Percentiles rank a stretch among this genome's conserved stretches.
phyloP scores from a whole-genome alignment of 2,329 filamentous ascomycete species.

The Colletotrichum echinochloae region DNA sequence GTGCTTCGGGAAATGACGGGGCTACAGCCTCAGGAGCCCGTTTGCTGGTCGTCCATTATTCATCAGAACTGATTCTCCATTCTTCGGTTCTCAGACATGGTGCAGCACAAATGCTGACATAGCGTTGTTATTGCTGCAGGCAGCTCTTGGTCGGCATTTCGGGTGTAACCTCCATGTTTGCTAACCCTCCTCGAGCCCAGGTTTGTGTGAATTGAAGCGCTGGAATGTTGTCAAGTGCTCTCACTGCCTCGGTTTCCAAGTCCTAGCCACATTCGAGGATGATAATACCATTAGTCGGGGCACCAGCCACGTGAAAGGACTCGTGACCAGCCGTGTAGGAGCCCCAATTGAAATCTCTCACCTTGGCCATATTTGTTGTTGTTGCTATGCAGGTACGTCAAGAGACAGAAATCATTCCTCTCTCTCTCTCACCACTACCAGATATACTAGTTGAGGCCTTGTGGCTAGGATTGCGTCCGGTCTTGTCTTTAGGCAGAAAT shows the following conservation, averaged over 20 bases:
- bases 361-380: background rate
- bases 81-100: background rate
- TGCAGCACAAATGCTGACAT: background rate
- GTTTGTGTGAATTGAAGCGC: background rate
- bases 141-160: background rate
- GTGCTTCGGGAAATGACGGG: constrained; percentile 18
- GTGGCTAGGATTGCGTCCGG: background rate
- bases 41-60: background rate
- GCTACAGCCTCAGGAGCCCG: constrained; percentile 8
- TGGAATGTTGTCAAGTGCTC: constrained; percentile 17
- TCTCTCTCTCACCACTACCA: background rate
- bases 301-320: background rate
- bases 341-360: background rate
- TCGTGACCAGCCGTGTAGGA: background rate
- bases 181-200: background rate
- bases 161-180: background rate
- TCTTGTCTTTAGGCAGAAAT: background rate
- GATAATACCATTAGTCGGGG: background rate
- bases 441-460: background rate
- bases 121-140: background rate
- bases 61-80: background rate
- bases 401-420: background rate
- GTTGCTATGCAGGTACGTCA: background rate
- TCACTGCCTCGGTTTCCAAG: background rate
- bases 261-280: constrained; percentile 10